Evolutionary conservation across 2,329 filamentous ascomycete species (phyloP).

Genomic region (Ramularia endophylla): DNA sequence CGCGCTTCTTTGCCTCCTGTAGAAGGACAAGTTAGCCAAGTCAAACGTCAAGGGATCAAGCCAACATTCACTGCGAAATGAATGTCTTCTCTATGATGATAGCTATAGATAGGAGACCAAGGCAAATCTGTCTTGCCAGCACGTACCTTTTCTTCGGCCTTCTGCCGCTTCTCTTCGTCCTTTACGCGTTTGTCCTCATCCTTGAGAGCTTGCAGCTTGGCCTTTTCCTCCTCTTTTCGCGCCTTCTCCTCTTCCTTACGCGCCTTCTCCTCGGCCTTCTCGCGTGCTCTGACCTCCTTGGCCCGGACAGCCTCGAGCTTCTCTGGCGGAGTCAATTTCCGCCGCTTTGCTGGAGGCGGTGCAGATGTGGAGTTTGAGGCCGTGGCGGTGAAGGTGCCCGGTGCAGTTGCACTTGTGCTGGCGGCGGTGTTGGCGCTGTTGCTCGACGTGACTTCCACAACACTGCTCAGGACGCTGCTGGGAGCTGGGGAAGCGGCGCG

Average conservation of each 20-base stretch:
- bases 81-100: too few species aligned
- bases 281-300: constrained; percentile 23
- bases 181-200: constrained; percentile 36
- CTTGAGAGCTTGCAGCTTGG: constrained; percentile 35
- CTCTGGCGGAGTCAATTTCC: constrained; percentile 39
- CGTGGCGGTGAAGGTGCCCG: too few species aligned
- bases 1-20: constrained; percentile 38
- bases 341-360: constrained; percentile 33
- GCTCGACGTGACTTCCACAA: constrained; percentile 19
- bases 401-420: too few species aligned
- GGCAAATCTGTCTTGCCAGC: too few species aligned
- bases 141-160: constrained; percentile 35
- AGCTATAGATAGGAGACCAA: too few species aligned
- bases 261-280: constrained; percentile 27
- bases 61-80: too few species aligned
- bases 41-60: too few species aligned
- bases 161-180: constrained; percentile 37
- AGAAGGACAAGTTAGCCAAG: too few species aligned
- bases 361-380: constrained; percentile 5
- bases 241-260: constrained; percentile 27
- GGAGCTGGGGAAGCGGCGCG: constrained; percentile 28
- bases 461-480: constrained; percentile 29
- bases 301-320: constrained; percentile 29
- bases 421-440: constrained; percentile 5
- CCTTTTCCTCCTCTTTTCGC: constrained; percentile 27